Conservation (phyloP, 139 green algal genomes). For the Coelastrella sp. region DNA sequence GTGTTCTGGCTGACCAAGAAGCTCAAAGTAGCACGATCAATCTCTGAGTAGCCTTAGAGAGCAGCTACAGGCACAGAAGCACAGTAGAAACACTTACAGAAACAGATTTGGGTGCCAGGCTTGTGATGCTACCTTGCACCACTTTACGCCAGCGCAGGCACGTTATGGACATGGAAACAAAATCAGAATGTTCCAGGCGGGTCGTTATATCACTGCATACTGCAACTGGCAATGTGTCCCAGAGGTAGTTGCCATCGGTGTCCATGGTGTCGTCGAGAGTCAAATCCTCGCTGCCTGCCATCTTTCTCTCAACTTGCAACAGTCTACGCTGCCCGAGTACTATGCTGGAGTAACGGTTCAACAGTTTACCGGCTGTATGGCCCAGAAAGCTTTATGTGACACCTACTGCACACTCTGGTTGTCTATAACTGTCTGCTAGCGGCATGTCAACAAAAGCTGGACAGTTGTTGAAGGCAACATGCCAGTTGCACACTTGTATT, state of each 20-base stretch:
- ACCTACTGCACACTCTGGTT: too few species aligned
- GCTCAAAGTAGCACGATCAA: too few species aligned
- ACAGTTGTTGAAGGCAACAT: too few species aligned
- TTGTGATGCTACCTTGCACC: conserved; percentile 1
- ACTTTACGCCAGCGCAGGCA: background rate
- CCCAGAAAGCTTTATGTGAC: too few species aligned
- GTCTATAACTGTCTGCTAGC: too few species aligned
- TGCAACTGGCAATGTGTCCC: conserved; percentile 5
- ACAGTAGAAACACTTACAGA: background rate
- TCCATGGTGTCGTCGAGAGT: background rate
- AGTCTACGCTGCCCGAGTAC: background rate
- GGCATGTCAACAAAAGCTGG: too few species aligned
- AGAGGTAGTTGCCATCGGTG: background rate
- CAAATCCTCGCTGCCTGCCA: background rate
- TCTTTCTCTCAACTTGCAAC: background rate
- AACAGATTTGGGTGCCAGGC: background rate
- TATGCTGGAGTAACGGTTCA: background rate
- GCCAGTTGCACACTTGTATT: too few species aligned
- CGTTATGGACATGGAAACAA: background rate
- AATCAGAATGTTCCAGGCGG: background rate
- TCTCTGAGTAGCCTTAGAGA: too few species aligned
- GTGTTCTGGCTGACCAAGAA: too few species aligned
- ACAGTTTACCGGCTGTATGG: too few species aligned
- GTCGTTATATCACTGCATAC: background rate
- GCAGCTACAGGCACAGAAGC: background rate